Percentiles rank a stretch among this genome's conserved stretches.
Conservation (phyloP, 1,284 basidiomycete species). For the Apiotrichum sp. region DNA sequence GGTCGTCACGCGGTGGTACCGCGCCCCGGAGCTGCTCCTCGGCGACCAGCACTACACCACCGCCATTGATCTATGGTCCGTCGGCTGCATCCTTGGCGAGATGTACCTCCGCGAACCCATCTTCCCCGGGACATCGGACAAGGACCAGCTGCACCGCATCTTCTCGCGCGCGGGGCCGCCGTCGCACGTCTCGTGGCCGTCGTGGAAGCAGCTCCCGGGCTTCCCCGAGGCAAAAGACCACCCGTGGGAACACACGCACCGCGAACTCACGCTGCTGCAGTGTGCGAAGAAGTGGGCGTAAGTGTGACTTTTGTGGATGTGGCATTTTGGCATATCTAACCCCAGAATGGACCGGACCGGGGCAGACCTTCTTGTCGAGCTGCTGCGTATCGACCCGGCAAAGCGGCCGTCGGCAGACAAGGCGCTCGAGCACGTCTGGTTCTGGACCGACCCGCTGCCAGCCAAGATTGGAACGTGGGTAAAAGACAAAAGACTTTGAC, state of each 20-base stretch:
- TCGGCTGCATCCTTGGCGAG: slow-evolving; percentile 96
- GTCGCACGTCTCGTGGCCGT: slow-evolving; percentile 66
- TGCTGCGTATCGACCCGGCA: slow-evolving; percentile 53
- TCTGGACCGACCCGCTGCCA: slow-evolving; percentile 73
- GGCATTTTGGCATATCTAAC: not conserved
- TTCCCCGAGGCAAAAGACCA: slow-evolving; percentile 59
- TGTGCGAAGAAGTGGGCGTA: slow-evolving; percentile 29
- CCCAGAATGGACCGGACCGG: slow-evolving; percentile 36
- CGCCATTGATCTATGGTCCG: slow-evolving; percentile 91
- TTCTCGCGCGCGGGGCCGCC: slow-evolving; percentile 84
- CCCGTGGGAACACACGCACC: slow-evolving; percentile 32
- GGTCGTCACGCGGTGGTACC: slow-evolving; percentile 95
- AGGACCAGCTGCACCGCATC: slow-evolving; percentile 92
- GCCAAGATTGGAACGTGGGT: slow-evolving; percentile 70
- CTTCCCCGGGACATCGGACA: slow-evolving; percentile 93
- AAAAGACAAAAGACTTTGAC: not conserved
- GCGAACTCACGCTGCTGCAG: slow-evolving; percentile 23
- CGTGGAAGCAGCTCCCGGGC: slow-evolving; percentile 68
- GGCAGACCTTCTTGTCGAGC: slow-evolving; percentile 47
- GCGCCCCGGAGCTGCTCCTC: slow-evolving; percentile 98
- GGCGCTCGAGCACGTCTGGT: slow-evolving; percentile 52
- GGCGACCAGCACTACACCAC: slow-evolving; percentile 92
- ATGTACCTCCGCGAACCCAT: slow-evolving; percentile 97
- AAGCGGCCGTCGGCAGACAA: slow-evolving; percentile 51
- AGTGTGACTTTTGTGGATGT: too few species aligned